Evolutionary conservation across 2,329 filamentous ascomycete genomes (phyloP).

Genomic region (Fusarium caatingaense): DNA sequence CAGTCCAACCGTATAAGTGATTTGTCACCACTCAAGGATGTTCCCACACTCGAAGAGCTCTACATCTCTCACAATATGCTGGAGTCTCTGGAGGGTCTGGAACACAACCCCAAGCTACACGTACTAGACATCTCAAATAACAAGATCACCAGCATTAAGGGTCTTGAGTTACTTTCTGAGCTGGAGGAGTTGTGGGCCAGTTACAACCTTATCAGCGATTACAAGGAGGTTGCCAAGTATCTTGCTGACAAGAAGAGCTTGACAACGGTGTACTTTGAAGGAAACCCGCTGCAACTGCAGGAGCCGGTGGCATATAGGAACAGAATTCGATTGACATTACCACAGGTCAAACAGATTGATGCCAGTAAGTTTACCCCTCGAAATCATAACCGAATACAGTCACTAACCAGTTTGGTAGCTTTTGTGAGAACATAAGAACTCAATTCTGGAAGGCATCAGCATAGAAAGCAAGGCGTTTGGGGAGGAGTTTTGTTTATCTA

Average conservation of each 20-base stretch:
- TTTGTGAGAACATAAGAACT: slow-evolving; percentile 48
- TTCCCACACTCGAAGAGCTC: slow-evolving; percentile 85
- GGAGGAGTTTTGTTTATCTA: slow-evolving; percentile 30
- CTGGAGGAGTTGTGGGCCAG: slow-evolving; percentile 96
- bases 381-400: neutral
- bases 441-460: slow-evolving; percentile 12
- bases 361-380: slow-evolving; percentile 78
- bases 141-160: slow-evolving; percentile 78
- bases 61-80: slow-evolving; percentile 97
- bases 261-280: slow-evolving; percentile 95
- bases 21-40: slow-evolving; percentile 78
- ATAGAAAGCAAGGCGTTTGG: slow-evolving; percentile 44
- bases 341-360: slow-evolving; percentile 93
- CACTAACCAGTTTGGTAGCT: slow-evolving; percentile 39
- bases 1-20: slow-evolving; percentile 92
- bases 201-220: slow-evolving; percentile 84
- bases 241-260: slow-evolving; percentile 82
- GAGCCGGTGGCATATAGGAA: slow-evolving; percentile 91
- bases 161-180: slow-evolving; percentile 73
- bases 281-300: slow-evolving; percentile 85
- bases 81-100: slow-evolving; percentile 78
- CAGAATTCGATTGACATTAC: slow-evolving; percentile 88
- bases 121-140: slow-evolving; percentile 94
- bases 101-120: slow-evolving; percentile 73
- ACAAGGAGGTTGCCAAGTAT: slow-evolving; percentile 83